Evolutionary conservation across 768 basidiomycete species (phyloP).

Genomic region (Hygrocybe coccinea): DNA sequence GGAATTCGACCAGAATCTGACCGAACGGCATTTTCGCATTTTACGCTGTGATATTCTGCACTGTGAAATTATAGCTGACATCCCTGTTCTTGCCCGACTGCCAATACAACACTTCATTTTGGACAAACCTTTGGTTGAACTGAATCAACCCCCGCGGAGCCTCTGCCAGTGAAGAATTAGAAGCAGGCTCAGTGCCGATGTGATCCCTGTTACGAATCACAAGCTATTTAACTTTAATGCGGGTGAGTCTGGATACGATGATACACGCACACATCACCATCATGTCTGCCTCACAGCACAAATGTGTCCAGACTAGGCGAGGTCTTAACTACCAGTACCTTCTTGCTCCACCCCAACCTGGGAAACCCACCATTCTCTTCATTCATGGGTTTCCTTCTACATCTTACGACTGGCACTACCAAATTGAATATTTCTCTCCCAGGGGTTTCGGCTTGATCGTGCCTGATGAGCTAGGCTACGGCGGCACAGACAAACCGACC

Average conservation of each 20-base stretch:
- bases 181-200: too few relatives aligned
- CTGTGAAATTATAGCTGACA: too few relatives aligned
- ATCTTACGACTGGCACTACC: conserved; percentile 38
- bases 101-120: too few relatives aligned
- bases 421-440: conserved; percentile 34
- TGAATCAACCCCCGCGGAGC: too few relatives aligned
- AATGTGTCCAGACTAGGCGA: conserved; percentile 26
- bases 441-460: conserved; percentile 44
- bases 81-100: too few relatives aligned
- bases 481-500: conserved; percentile 43
- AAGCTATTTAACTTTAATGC: too few relatives aligned
- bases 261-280: too few relatives aligned
- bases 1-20: not conserved
- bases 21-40: not conserved
- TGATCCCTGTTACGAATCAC: too few relatives aligned
- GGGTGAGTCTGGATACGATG: too few relatives aligned
- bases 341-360: conserved; percentile 19
- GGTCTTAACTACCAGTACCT: conserved; percentile 37
- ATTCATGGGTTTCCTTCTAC: conserved; percentile 44
- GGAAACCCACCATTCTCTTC: conserved; percentile 37
- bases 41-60: not conserved
- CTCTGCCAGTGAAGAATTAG: too few relatives aligned
- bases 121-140: too few relatives aligned
- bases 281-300: conserved; percentile 17
- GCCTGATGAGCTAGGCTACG: conserved; percentile 52